Conservation (phyloP, 176 grass and related monocot genomes). For the Luzula sylvatica region DNA sequence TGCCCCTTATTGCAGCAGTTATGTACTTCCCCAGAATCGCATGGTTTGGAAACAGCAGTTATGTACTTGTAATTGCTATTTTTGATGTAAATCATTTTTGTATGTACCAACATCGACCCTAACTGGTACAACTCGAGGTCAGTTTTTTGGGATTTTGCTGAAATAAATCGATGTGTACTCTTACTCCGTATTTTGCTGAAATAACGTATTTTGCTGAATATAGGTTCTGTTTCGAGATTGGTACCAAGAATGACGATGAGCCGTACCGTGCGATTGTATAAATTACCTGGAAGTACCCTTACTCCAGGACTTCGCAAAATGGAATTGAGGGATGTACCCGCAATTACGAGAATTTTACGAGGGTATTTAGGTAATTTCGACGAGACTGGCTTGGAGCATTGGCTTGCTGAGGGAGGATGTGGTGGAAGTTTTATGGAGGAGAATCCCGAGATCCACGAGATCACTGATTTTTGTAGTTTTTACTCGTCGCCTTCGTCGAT, state of each 20-base stretch:
- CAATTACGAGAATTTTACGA: slow-evolving; percentile 68
- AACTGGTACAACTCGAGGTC: too few species aligned
- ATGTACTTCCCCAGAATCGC: too few species aligned
- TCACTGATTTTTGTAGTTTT: slow-evolving; percentile 98
- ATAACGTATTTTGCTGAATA: too few species aligned
- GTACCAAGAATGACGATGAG: slow-evolving; percentile 98
- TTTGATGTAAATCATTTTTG: too few species aligned
- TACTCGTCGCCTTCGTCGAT: slow-evolving; percentile 82
- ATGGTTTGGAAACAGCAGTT: too few species aligned
- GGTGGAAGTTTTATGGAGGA: slow-evolving; percentile 92
- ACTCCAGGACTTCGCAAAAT: slow-evolving; percentile 86
- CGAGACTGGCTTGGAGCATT: slow-evolving; percentile 93
- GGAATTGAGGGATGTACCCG: slow-evolving; percentile 80
- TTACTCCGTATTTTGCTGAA: too few species aligned
- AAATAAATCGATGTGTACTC: too few species aligned
- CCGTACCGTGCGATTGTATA: slow-evolving; percentile 86
- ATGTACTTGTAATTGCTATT: too few species aligned
- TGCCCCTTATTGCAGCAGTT: too few species aligned
- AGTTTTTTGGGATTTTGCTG: too few species aligned
- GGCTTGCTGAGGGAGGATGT: slow-evolving; percentile 77
- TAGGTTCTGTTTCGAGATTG: slow-evolving; percentile 73
- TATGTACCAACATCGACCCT: too few species aligned
- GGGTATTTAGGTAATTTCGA: slow-evolving; percentile 77
- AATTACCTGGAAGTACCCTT: slow-evolving; percentile 40
- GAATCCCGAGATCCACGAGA: slow-evolving; percentile 84